Evolutionary conservation across 805 yeast genomes (phyloP).

Genomic region (Wickerhamomyces mucosus): DNA sequence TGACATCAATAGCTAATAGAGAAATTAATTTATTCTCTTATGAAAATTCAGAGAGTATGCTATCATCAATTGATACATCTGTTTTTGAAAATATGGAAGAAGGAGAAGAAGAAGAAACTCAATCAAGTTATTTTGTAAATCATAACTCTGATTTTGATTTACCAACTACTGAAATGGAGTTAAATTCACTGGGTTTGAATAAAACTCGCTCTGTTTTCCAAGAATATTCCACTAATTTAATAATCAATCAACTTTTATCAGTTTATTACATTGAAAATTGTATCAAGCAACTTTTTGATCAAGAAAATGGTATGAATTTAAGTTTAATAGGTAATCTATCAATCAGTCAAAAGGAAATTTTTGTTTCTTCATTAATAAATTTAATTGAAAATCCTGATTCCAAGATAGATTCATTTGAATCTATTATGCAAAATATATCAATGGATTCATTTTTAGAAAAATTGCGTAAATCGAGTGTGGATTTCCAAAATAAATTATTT

Average conservation of each 20-base stretch:
- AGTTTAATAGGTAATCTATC: not conserved
- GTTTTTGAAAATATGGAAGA: not conserved
- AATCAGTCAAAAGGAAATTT: not conserved
- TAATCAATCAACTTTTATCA: not conserved
- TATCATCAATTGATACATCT: not conserved
- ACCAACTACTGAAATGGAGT: not conserved
- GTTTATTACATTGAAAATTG: not conserved
- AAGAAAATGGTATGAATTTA: not conserved
- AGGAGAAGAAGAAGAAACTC: not conserved
- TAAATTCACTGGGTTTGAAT: not conserved
- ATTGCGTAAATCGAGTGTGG: not conserved
- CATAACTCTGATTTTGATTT: not conserved
- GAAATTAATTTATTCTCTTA: not conserved
- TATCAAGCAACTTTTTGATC: not conserved
- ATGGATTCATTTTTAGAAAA: not conserved
- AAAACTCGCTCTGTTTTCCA: not conserved
- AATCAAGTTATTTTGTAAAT: no score
- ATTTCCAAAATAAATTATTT: not conserved
- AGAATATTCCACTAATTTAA: not conserved
- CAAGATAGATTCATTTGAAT: not conserved
- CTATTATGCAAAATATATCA: not conserved
- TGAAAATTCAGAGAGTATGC: not conserved
- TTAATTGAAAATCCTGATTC: not conserved
- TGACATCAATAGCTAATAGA: not conserved
- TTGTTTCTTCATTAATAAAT: not conserved